Percentiles rank a stretch among this genome's conserved stretches.
These are phyloP conservation scores for Trichophyton rubrum DNA, from an alignment of 2,329 filamentous ascomycete species.

Conservation along the genomic window DNA sequence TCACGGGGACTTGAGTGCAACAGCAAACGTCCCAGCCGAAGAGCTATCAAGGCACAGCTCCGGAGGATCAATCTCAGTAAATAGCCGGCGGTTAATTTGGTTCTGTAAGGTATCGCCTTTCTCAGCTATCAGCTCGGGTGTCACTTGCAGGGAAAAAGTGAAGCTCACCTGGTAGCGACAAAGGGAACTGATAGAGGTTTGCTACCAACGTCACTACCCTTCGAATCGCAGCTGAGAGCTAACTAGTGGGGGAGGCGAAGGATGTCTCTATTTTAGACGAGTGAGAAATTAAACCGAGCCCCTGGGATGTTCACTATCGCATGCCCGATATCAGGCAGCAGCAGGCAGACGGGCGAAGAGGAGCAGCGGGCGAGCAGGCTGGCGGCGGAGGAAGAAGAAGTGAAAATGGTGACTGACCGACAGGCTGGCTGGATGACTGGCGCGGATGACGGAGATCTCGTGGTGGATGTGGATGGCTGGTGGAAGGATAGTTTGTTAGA, in stretches of 20 bases:
- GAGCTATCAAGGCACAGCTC: background rate
- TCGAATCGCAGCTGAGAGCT: background rate
- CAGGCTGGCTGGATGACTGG: background rate
- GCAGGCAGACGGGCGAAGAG: background rate
- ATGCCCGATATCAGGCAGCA: background rate
- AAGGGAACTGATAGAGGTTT: background rate
- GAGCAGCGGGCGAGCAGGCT: background rate
- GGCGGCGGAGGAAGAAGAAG: background rate
- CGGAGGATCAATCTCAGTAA: background rate
- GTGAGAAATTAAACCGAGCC: too few relatives aligned
- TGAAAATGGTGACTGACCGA: too few relatives aligned
- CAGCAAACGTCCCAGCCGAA: too few relatives aligned
- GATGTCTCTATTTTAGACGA: background rate
- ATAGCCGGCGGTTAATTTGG: too few relatives aligned
- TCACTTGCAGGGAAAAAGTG: background rate
- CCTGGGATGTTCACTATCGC: too few relatives aligned
- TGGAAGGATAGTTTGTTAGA: background rate
- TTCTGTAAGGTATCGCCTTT: too few relatives aligned
- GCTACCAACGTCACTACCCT: background rate
- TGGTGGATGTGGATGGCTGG: background rate
- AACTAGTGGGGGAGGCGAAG: background rate
- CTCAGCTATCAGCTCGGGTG: background rate
- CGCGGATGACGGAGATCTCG: background rate
- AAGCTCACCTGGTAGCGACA: background rate
- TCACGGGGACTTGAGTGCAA: background rate